Conservation (phyloP, 441 rosid genomes). For the Pelargonium myrrhifolium region DNA sequence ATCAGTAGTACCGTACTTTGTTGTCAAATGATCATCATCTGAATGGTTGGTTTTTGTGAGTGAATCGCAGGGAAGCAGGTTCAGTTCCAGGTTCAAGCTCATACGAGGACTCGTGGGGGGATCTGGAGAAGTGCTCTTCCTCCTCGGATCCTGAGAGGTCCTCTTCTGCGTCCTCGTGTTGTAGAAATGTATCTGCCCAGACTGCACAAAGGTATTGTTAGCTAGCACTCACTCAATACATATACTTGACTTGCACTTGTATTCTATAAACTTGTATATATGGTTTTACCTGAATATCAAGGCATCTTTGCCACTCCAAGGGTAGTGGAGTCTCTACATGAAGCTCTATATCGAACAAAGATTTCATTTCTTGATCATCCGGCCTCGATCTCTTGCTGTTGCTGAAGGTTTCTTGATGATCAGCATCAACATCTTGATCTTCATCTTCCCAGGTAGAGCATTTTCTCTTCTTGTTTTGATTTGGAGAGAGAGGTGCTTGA, state of each 20-base stretch:
- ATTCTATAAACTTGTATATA: neutral
- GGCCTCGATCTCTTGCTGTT: conserved; percentile 23
- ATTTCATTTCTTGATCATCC: conserved; percentile 15
- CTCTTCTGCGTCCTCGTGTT: conserved; percentile 47
- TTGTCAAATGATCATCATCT: conserved; percentile 12
- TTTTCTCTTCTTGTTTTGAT: conserved; percentile 19
- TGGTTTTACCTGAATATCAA: conserved; percentile 59
- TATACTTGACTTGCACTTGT: neutral
- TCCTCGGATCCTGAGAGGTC: conserved; percentile 50
- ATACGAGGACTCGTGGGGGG: conserved; percentile 25
- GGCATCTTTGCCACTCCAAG: conserved; percentile 54
- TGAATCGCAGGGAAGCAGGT: conserved; percentile 51
- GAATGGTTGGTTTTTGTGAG: conserved; percentile 20
- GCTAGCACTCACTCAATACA: neutral
- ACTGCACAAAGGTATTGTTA: conserved; percentile 25
- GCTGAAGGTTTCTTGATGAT: conserved; percentile 18
- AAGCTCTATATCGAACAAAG: conserved; percentile 43
- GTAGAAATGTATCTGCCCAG: conserved; percentile 49
- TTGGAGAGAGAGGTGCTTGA: conserved; percentile 34
- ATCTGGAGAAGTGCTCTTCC: conserved; percentile 19
- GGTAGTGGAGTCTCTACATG: conserved; percentile 67
- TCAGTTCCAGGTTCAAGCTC: conserved; percentile 77
- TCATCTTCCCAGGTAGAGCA: conserved; percentile 4
- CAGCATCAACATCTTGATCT: neutral
- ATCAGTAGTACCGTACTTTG: conserved; percentile 23